phyloP scores from a whole-genome alignment of 176 grass and related monocot species.

The Aechmea fasciata region DNA sequence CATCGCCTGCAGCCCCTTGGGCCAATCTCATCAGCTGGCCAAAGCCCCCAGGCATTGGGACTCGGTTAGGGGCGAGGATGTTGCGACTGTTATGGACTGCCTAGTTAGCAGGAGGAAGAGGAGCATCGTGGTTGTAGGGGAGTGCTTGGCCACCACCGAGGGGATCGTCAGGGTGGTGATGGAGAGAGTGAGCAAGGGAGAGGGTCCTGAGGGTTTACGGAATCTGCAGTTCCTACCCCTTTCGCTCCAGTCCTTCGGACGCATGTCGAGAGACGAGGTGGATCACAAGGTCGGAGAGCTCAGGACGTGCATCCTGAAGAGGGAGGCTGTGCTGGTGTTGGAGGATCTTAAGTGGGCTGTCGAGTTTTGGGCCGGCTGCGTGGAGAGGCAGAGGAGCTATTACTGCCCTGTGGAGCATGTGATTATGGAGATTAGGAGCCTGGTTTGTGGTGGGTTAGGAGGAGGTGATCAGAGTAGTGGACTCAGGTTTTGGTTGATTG shows the following conservation, averaged over 20 bases:
- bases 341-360: constrained; percentile 63
- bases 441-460: constrained; percentile 25
- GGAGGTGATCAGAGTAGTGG: constrained; percentile 12
- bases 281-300: constrained; percentile 45
- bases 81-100: constrained; percentile 47
- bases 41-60: background rate
- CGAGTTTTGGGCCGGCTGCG: constrained; percentile 35
- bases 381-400: constrained; percentile 22
- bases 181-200: constrained; percentile 56
- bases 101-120: constrained; percentile 34
- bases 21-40: too few species aligned
- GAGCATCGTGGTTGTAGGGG: constrained; percentile 46
- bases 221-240: constrained; percentile 64
- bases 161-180: constrained; percentile 50
- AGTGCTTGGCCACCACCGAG: constrained; percentile 23
- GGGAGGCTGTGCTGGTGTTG: constrained; percentile 55
- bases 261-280: constrained; percentile 45
- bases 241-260: constrained; percentile 33
- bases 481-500: constrained; percentile 48
- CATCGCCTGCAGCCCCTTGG: background rate
- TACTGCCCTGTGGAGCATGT: constrained; percentile 77
- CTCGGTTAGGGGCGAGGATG: constrained; percentile 22
- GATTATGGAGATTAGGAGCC: constrained; percentile 57
- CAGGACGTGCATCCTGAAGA: constrained; percentile 36
- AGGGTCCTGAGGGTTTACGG: constrained; percentile 48